Evolutionary conservation across 1,139 yeast genomes (phyloP), one percentile per base, ranked within the genome.

Genomic region (Suhomyces yuchorum): DNA sequence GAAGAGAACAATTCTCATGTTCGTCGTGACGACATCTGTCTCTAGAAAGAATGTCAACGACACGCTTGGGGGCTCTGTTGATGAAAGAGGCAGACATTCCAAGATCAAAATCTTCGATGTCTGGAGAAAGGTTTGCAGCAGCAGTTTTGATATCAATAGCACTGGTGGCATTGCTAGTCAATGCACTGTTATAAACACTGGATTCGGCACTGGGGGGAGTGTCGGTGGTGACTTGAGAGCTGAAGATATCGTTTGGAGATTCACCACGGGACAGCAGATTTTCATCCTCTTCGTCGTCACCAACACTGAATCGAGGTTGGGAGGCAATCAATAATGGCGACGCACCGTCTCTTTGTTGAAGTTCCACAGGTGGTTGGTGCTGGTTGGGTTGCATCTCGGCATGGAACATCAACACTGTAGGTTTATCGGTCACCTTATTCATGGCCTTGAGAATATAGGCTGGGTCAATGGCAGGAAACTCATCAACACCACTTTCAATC

Each of bases 401-500:
- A 61, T 91, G 98, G 72, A 91, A 91, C 96, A 92, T 85, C 57
- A 90, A 75, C 59, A 89, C 67, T 0, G 97, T 87, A 26, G 82
- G 78, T 46, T 78, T 68, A 17, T 80, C 85, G 49, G 82, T 71
- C 2, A 90, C 85, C 14, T 65, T 70, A 39, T 75, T 65, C 79
- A 91, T 78, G 4, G 96, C 97, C 42, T 71, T 64, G 42, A 77
- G 70, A 46, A 91, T 85, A 58, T 87, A 84, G 5, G 65, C 62
- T 8, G 84, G 77, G 40, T 76, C 77, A 40, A 92, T 85, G 47
- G 87, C 88, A 1, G 97, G 97, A 66, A 92, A 92, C 65, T 92
- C 98, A 51, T 88, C 96, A 8, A 91, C 97, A 22, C 97, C 97
- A 46, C 93, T 84, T 55, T 90, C 96, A 58, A 91, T 89, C 71